These are phyloP conservation scores for Coniella lustricola DNA, from an alignment of 2,329 filamentous ascomycete genomes.

Conservation along the genomic window DNA sequence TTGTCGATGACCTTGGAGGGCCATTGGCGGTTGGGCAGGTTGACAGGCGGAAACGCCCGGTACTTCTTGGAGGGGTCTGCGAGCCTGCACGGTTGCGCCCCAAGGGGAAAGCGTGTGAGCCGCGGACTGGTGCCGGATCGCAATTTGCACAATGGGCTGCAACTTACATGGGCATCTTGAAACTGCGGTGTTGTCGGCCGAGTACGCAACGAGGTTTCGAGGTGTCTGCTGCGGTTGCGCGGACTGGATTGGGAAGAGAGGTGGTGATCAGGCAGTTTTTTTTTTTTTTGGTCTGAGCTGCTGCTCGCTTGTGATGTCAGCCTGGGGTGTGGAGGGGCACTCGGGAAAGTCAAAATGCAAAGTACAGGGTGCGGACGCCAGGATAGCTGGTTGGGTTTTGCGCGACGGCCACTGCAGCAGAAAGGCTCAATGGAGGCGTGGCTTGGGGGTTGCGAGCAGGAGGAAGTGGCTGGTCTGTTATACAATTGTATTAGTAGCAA, in stretches of 20 bases:
- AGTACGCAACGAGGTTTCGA: constrained; percentile 1
- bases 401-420: no score
- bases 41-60: constrained; percentile 58
- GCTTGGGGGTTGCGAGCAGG: no score
- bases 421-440: no score
- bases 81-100: constrained; percentile 47
- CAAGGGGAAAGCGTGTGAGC: no score
- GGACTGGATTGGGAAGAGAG: neutral
- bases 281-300: neutral
- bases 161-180: constrained; percentile 28
- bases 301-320: no score
- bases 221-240: neutral
- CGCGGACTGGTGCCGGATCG: no score
- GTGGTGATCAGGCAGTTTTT: constrained; percentile 3
- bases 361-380: no score
- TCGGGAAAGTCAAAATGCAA: no score
- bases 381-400: no score
- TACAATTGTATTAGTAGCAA: no score
- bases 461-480: no score
- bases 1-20: constrained; percentile 75
- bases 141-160: neutral
- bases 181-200: neutral
- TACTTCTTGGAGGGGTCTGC: constrained; percentile 73
- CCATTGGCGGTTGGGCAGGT: constrained; percentile 72
- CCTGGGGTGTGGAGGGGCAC: no score